Evolutionary conservation across 257 asterid species (phyloP).

Genomic region (Solanum tarijense): DNA sequence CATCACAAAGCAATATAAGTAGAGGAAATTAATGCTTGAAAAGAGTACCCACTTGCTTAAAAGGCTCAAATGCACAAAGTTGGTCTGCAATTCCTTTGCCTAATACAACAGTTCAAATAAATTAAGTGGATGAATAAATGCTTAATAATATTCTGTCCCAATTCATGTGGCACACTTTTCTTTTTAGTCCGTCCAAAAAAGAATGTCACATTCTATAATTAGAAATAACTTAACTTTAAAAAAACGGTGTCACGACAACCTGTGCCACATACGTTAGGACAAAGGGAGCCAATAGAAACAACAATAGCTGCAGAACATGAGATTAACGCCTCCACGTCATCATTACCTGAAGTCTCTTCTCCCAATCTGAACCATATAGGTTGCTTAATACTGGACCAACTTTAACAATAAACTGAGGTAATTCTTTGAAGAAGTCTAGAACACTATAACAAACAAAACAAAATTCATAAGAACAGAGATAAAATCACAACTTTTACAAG

Average conservation of each 20-base stretch:
- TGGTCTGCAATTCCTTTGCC: constrained; percentile 87
- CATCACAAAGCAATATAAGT: constrained; percentile 3
- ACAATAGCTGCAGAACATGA: neutral
- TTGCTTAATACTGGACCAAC: constrained; percentile 59
- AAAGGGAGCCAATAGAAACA: neutral
- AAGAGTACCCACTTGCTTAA: constrained; percentile 69
- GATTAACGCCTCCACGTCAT: constrained; percentile 8
- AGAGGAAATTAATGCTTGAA: constrained; percentile 6
- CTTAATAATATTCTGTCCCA: neutral
- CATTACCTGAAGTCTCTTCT: constrained; percentile 80
- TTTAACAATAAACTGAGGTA: constrained; percentile 68
- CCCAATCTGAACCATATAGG: constrained; percentile 75
- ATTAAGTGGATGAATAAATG: neutral
- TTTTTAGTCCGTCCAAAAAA: neutral
- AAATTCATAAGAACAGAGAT: neutral
- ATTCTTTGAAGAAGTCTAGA: constrained; percentile 76
- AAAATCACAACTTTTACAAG: neutral
- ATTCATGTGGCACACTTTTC: neutral
- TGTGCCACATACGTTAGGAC: neutral
- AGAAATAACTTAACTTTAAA: neutral
- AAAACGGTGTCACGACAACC: neutral
- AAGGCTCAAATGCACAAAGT: constrained; percentile 62
- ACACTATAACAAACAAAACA: constrained; percentile 33
- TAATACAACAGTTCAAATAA: constrained; percentile 9
- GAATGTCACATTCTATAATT: neutral